Evolutionary conservation across 371 early-diverging fungal species (phyloP).

Genomic region (Apophysomyces trapeziformis): DNA sequence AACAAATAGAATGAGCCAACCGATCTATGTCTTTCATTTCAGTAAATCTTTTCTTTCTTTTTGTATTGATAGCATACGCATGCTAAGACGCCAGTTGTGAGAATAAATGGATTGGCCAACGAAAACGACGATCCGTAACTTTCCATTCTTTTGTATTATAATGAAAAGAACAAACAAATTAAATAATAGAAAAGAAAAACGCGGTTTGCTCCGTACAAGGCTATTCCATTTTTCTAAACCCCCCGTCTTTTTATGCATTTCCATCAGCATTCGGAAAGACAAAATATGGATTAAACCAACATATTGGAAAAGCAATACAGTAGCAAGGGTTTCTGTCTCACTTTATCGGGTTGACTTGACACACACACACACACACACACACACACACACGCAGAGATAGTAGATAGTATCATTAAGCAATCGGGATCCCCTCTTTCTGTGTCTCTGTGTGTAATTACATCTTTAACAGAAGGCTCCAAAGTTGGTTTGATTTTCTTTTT

Average conservation of each 20-base stretch:
- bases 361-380: not conserved
- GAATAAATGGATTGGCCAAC: constrained; percentile 24
- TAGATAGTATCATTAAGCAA: no score
- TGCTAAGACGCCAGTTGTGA: constrained; percentile 23
- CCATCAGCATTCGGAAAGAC: constrained; percentile 22
- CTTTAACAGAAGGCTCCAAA: not conserved
- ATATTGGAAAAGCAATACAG: not conserved
- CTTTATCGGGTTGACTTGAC: not conserved
- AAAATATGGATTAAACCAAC: no score
- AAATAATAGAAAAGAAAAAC: constrained; percentile 10
- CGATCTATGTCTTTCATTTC: constrained; percentile 42
- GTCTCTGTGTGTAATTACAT: not conserved
- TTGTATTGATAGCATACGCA: constrained; percentile 15
- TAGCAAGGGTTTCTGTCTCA: constrained; percentile 14
- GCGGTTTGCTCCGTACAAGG: not conserved
- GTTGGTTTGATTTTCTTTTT: not conserved
- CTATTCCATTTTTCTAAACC: no score
- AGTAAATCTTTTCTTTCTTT: no score
- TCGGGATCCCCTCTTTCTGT: not conserved
- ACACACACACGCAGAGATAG: no score
- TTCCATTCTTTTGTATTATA: constrained; percentile 16
- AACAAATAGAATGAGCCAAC: constrained; percentile 73
- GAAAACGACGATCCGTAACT: constrained; percentile 27
- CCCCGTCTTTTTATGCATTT: not conserved
- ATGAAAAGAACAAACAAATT: not conserved